Conservation (phyloP, 148 eudicot species). For the Vaccinium darrowii region DNA sequence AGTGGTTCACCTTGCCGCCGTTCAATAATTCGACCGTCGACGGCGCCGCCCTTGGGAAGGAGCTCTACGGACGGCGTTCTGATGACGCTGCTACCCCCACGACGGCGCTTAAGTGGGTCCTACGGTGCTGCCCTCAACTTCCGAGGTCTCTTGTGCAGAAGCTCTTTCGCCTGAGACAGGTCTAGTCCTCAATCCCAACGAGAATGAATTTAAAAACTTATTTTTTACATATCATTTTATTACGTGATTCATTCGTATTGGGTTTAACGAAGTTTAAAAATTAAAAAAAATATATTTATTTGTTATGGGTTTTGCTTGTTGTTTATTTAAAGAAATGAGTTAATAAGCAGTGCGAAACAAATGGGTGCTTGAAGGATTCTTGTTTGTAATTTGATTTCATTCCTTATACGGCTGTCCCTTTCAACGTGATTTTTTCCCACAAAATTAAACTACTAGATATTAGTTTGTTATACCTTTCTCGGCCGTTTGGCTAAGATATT, state of each 20-base stretch:
- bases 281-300: too few species aligned
- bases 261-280: background rate
- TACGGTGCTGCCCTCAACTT: conserved; percentile 74
- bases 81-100: conserved; percentile 17
- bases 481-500: conserved; percentile 64
- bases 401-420: background rate
- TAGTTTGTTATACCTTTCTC: conserved; percentile 45
- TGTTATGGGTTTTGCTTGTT: background rate
- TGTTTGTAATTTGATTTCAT: background rate
- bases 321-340: background rate
- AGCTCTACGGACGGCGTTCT: conserved; percentile 28
- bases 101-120: conserved; percentile 89
- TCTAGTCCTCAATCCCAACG: conserved; percentile 14
- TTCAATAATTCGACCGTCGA: conserved; percentile 43
- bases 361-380: background rate
- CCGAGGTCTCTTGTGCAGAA: conserved; percentile 90
- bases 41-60: conserved; percentile 55
- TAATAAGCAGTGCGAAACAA: background rate
- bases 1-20: conserved; percentile 75
- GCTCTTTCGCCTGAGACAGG: conserved; percentile 93
- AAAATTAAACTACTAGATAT: background rate
- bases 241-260: background rate
- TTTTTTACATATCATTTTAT: background rate
- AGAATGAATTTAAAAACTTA: background rate
- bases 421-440: background rate